Conservation (phyloP, 2,329 filamentous ascomycete species). For the Purpureocillium lavendulum region DNA sequence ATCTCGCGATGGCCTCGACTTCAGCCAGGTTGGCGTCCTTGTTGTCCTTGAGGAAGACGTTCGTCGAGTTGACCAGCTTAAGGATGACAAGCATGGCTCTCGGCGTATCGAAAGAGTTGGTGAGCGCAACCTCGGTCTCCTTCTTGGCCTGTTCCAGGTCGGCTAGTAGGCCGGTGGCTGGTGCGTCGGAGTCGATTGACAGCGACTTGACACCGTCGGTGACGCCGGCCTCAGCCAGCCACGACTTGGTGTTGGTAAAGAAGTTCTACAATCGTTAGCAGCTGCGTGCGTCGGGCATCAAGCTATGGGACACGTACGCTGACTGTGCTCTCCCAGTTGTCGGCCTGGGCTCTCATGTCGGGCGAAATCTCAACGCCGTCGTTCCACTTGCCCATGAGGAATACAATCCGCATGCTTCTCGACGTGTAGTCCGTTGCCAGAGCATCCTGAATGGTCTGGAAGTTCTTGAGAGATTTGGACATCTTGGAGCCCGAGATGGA, state of each 20-base stretch:
- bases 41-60: slow-evolving; percentile 46
- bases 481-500: slow-evolving; percentile 84
- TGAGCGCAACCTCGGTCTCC: slow-evolving; percentile 51
- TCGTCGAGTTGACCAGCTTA: slow-evolving; percentile 70
- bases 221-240: slow-evolving; percentile 36
- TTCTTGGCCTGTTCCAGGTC: slow-evolving; percentile 45
- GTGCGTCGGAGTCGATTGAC: slow-evolving; percentile 24
- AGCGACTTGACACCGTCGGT: slow-evolving; percentile 26
- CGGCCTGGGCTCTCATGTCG: slow-evolving; percentile 66
- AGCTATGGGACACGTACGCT: slow-evolving; percentile 36
- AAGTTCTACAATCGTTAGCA: slow-evolving; percentile 38
- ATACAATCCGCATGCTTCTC: slow-evolving; percentile 73
- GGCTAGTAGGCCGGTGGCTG: slow-evolving; percentile 22
- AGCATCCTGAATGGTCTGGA: slow-evolving; percentile 84
- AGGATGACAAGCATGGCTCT: slow-evolving; percentile 70
- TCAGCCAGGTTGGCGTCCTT: slow-evolving; percentile 36
- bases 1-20: slow-evolving; percentile 56
- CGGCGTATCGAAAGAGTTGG: slow-evolving; percentile 84
- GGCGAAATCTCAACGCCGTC: slow-evolving; percentile 86
- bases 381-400: slow-evolving; percentile 82
- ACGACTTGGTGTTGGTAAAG: slow-evolving; percentile 48
- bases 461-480: slow-evolving; percentile 94
- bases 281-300: neutral
- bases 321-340: slow-evolving; percentile 72
- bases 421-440: slow-evolving; percentile 64